Evolutionary conservation across 306 rosid species (phyloP).

Genomic region (Fagus sylvatica): DNA sequence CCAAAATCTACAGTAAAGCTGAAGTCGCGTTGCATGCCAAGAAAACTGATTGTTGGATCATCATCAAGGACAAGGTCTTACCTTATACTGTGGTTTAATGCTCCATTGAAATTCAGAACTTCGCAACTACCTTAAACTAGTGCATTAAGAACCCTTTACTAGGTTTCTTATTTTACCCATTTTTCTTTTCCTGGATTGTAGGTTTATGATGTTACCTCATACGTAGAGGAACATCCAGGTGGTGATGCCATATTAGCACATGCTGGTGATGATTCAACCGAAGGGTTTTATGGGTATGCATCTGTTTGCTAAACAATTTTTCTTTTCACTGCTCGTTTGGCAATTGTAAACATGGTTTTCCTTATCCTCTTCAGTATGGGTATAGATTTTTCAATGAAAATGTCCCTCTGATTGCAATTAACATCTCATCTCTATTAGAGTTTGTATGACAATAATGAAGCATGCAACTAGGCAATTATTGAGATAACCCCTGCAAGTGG

Average conservation of each 20-base stretch:
- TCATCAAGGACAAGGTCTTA: slow-evolving; percentile 79
- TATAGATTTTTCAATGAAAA: neutral
- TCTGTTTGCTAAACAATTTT: neutral
- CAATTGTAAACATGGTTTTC: slow-evolving; percentile 1
- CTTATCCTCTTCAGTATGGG: neutral
- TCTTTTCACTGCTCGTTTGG: slow-evolving; percentile 13
- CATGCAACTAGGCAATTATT: no score
- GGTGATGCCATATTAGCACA: slow-evolving; percentile 93
- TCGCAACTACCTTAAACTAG: slow-evolving; percentile 1
- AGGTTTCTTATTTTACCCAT: neutral
- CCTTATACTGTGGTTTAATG: slow-evolving; percentile 12
- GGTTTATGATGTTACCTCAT: slow-evolving; percentile 91
- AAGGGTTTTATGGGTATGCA: slow-evolving; percentile 77
- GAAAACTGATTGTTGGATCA: slow-evolving; percentile 93
- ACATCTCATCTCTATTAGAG: no score
- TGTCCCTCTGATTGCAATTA: no score
- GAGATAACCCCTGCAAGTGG: no score
- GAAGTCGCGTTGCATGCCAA: slow-evolving; percentile 73
- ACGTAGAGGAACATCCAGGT: slow-evolving; percentile 98
- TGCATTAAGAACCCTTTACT: neutral
- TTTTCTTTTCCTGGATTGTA: slow-evolving; percentile 23
- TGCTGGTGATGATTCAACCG: slow-evolving; percentile 89
- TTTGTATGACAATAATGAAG: no score
- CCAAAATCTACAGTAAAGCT: slow-evolving; percentile 56
- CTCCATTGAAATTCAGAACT: slow-evolving; percentile 2